Evolutionary conservation across 2,329 filamentous ascomycete species (phyloP).

Genomic region (Pyricularia grisea): DNA sequence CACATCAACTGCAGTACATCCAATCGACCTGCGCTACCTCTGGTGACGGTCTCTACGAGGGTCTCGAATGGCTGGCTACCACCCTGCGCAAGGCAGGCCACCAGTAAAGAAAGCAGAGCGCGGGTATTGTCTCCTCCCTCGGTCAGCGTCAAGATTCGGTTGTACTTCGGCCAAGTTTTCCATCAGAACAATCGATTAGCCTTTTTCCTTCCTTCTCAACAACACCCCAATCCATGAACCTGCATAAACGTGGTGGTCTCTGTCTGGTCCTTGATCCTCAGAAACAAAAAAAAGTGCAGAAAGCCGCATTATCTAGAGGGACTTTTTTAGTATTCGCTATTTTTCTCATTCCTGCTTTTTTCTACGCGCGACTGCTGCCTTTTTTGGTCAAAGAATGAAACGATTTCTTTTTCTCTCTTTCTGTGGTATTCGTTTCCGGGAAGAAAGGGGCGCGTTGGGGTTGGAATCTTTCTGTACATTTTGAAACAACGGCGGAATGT

Average conservation of each 20-base stretch:
- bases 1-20: constrained; percentile 61
- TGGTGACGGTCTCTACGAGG: constrained; percentile 98
- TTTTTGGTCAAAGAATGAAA: constrained; percentile 16
- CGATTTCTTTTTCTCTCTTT: constrained; percentile 5
- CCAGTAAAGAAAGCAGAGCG: constrained; percentile 36
- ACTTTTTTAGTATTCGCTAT: constrained; percentile 12
- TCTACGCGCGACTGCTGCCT: constrained; percentile 17
- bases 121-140: constrained; percentile 26
- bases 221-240: background rate
- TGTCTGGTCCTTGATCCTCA: constrained; percentile 10
- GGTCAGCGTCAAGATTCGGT: constrained; percentile 35
- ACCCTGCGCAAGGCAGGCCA: constrained; percentile 69
- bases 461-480: constrained; percentile 25
- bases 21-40: constrained; percentile 99
- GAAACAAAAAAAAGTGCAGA: constrained; percentile 7
- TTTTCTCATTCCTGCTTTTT: constrained; percentile 16
- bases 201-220: background rate
- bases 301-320: constrained; percentile 10
- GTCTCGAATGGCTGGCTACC: constrained; percentile 86
- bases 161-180: constrained; percentile 47
- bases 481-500: constrained; percentile 17
- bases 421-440: constrained; percentile 6
- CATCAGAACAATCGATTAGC: constrained; percentile 20
- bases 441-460: constrained; percentile 23
- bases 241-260: constrained; percentile 1